Evolutionary conservation across 169 alveolate species (phyloP), one percentile per base, ranked within the genome.

Genomic region (Hammondia hammondi): DNA sequence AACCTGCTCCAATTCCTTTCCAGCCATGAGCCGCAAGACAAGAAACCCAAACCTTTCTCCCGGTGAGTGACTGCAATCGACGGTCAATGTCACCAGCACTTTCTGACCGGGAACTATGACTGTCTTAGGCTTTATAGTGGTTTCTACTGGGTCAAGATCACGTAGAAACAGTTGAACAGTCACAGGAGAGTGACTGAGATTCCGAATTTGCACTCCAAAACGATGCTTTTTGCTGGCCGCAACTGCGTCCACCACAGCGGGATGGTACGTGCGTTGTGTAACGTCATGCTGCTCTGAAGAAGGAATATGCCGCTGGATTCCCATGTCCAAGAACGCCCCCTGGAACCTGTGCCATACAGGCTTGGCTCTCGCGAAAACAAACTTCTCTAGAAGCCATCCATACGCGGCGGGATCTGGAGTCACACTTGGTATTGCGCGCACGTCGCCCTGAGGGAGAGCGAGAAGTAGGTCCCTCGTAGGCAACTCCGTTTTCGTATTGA

Each of bases 321-420:
- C 85, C 85, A 73, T 73, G 46, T 73, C 85, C 52, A 73, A 35
- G 85, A 73, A 73, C 24, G 32, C 29, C 48, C 52, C 85, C 46
- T 10, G 85, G 24, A 73, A 73, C 52, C 43, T 17, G 29, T 35
- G 52, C 85, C 85, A 73, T 27, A 73, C 48, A 37, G 85, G 85
- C 48, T n/a, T 37, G 43, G 85, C 46, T 9, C 85, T 9, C 19
- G 46, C 27, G 32, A 73, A 73, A 14, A 37, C 48, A 37, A 35
- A 73, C 27, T 37, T n/a, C 46, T 73, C 52, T 4, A 73, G 48
- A 17, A 73, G 85, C 85, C 85, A 73, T 5, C 48, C 19, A 73
- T 35, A 37, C 24, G 85, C 48, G 19, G 27, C 85, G 14, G 52
- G 43, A 73, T 73, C 85, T 37, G 85, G 85, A 10, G 5, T 9